phyloP scores from a whole-genome alignment of 768 basidiomycete genomes.

The Amanita phalloides region DNA sequence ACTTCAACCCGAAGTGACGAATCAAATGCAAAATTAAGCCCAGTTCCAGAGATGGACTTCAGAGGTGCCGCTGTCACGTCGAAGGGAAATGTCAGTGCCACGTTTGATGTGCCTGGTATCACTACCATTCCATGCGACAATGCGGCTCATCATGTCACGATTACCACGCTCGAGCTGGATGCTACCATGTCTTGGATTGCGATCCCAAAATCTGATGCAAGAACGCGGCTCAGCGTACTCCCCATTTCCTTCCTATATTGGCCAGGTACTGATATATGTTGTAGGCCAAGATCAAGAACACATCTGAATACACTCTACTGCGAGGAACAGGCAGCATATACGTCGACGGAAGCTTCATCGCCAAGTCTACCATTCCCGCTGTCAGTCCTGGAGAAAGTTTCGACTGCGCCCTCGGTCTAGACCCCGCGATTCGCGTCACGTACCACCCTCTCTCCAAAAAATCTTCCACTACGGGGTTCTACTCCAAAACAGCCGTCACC shows the following conservation, averaged over 20 bases:
- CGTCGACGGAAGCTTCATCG: conserved; percentile 31
- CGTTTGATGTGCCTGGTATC: conserved; percentile 22
- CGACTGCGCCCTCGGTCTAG: conserved; percentile 27
- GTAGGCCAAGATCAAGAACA: conserved; percentile 27
- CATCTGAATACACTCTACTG: conserved; percentile 26
- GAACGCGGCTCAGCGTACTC: conserved; percentile 20
- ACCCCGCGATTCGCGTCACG: conserved; percentile 26
- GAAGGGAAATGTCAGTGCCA: conserved; percentile 20
- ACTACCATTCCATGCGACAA: conserved; percentile 22
- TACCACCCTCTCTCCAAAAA: conserved; percentile 27
- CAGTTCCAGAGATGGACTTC: neutral
- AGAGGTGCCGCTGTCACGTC: conserved; percentile 11
- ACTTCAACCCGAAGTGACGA: neutral
- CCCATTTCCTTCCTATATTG: neutral
- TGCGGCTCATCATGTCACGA: conserved; percentile 20
- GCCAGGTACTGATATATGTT: neutral
- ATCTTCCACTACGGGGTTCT: conserved; percentile 21
- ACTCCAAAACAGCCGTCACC: conserved; percentile 19
- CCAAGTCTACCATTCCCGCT: conserved; percentile 19
- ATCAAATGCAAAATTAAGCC: neutral
- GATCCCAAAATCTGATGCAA: conserved; percentile 24
- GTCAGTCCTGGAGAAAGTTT: conserved; percentile 28
- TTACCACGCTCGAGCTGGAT: conserved; percentile 18
- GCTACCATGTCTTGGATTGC: conserved; percentile 25
- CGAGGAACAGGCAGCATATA: conserved; percentile 25